phyloP scores from a whole-genome alignment of 108 stramenopile species.

The Cyclostephanos tholiformis region DNA sequence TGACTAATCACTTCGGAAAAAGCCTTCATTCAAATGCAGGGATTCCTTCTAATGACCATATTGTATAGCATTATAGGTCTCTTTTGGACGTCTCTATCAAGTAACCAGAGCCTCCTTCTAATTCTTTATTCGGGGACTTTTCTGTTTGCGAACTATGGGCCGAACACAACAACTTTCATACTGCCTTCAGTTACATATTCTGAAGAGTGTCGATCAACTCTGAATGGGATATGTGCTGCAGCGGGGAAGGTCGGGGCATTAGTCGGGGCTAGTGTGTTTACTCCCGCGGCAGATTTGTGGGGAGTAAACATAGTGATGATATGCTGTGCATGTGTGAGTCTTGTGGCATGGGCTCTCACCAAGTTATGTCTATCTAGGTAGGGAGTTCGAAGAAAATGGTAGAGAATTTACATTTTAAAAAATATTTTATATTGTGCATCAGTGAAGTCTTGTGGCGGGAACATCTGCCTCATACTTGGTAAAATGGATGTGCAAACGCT shows the following conservation, averaged over 20 bases:
- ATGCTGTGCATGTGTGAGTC: constrained; percentile 64
- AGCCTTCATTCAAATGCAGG: constrained; percentile 80
- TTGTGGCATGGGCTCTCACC: constrained; percentile 65
- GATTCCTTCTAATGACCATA: constrained; percentile 77
- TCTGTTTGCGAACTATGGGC: constrained; percentile 71
- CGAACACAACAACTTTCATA: constrained; percentile 71
- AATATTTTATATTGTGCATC: neutral
- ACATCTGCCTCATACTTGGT: too few species aligned
- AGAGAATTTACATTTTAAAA: neutral
- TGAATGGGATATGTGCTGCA: constrained; percentile 87
- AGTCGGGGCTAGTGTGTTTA: constrained; percentile 76
- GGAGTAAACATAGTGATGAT: constrained; percentile 75
- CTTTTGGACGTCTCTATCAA: constrained; percentile 60
- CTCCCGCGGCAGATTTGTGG: constrained; percentile 60
- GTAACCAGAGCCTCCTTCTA: constrained; percentile 50
- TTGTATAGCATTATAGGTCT: constrained; percentile 79
- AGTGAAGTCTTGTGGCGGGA: too few species aligned
- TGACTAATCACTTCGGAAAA: neutral
- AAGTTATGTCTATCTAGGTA: constrained; percentile 39
- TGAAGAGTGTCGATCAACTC: constrained; percentile 69
- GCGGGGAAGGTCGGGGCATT: constrained; percentile 79
- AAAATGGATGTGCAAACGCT: neutral
- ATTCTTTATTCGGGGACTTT: constrained; percentile 59
- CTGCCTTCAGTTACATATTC: constrained; percentile 75
- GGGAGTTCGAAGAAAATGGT: neutral